Percentiles rank a stretch among this genome's conserved stretches.
These are phyloP conservation scores for Narthecium ossifragum DNA, from an alignment of 106 monocot genomes.

Conservation along the genomic window DNA sequence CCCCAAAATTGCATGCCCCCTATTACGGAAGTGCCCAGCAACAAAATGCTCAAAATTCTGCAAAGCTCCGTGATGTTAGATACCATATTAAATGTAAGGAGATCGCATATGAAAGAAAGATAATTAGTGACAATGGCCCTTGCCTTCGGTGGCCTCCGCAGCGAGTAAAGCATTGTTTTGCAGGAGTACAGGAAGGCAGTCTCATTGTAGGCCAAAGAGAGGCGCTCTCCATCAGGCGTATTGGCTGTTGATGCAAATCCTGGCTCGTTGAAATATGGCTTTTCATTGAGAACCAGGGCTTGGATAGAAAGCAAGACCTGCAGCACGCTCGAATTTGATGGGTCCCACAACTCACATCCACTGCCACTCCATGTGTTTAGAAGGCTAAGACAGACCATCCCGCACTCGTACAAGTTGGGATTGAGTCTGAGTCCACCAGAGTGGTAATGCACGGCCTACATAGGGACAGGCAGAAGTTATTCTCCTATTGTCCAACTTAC, in stretches of 20 bases:
- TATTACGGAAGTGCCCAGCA: constrained; percentile 33
- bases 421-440: constrained; percentile 44
- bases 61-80: not conserved
- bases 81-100: not conserved
- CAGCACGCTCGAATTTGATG: constrained; percentile 38
- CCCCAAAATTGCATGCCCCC: constrained; percentile 22
- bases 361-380: constrained; percentile 41
- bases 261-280: constrained; percentile 59
- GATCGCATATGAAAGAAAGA: not conserved
- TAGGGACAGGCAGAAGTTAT: not conserved
- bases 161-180: not conserved
- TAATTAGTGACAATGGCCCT: not conserved
- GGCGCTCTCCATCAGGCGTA: constrained; percentile 10
- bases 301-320: constrained; percentile 62
- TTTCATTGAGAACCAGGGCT: constrained; percentile 49
- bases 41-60: constrained; percentile 52
- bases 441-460: constrained; percentile 43
- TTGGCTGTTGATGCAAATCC: not conserved
- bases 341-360: constrained; percentile 42
- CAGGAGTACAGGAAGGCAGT: constrained; percentile 19
- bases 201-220: constrained; percentile 26
- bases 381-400: constrained; percentile 55
- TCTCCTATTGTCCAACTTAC: no score
- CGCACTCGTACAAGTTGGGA: constrained; percentile 43
- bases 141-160: not conserved